Base-by-base conservation (phyloP, 2,329 filamentous ascomycete genomes). In the Penicillium sclerotigenum region DNA sequence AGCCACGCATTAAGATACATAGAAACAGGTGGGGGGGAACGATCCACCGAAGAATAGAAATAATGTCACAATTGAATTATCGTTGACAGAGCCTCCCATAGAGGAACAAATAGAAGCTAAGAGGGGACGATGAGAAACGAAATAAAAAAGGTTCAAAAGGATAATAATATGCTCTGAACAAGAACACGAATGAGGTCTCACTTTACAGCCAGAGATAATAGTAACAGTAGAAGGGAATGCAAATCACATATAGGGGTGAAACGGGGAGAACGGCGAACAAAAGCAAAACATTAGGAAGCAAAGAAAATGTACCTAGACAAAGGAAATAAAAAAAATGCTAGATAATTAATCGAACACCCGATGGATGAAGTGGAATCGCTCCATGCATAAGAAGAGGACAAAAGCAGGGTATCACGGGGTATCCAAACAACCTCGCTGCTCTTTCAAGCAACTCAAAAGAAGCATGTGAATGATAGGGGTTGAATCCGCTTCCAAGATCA, bases 351-450 rank as follows among this genome's bases (percentile, higher is more conserved):
- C 69, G 71, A 67, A 65, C 63, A 65, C 51, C 61, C 62, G 43
- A 54, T 48, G 65, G 64, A 67, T 65, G 66, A 68, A 63, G 65
- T 70, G 60, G 65, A 68, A 65, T 67, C 61, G 68, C 70, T 71
- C 62, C 68, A 66, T 70, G 66, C 69, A 70, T 61, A 68, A 61
- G 70, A 69, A 61, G 42, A 38, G 63, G 61, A 61, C 59, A 64
- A 68, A 71, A 68, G 68, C 67, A 73, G 71, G 71, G 71, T 74
- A 74, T 73, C 71, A 73, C 62, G 64, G 67, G 68, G 66, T 71
- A 71, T 71, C 69, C 71, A 73, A 73, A 71, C 67, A 68, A 69
- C 65, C 66, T 68, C 60, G 63, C 62, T 71, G 66, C 65, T 69
- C 63, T 65, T 62, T 66, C 56, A 62, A 62, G 60, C 54, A 60